Percentiles rank a stretch among this genome's conserved stretches.
Conservation (phyloP, 768 basidiomycete species). For the Macrolepiota fuliginosa region DNA sequence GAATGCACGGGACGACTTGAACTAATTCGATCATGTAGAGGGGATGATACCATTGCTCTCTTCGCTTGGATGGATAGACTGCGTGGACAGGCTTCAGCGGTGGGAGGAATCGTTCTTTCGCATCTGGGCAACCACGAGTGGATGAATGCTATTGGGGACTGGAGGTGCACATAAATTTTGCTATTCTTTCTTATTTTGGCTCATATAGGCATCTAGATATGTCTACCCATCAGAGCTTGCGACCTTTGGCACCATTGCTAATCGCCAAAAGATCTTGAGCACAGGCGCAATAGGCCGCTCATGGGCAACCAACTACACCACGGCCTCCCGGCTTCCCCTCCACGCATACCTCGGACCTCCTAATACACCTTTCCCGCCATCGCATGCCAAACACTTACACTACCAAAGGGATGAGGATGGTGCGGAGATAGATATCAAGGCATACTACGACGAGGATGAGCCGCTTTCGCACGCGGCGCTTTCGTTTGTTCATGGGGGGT, state of each 20-base stretch:
- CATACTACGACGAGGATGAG: constrained; percentile 27
- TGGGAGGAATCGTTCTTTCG: constrained; percentile 72
- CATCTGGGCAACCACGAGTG: constrained; percentile 95
- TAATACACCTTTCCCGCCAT: constrained; percentile 58
- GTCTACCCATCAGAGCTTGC: constrained; percentile 79
- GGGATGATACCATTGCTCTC: constrained; percentile 85
- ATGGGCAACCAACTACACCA: constrained; percentile 86
- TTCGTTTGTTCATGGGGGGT: constrained; percentile 93
- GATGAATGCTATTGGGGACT: constrained; percentile 81
- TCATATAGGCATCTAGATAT: constrained; percentile 49
- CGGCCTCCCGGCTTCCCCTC: constrained; percentile 77
- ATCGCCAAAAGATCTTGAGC: constrained; percentile 71
- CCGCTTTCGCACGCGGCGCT: constrained; percentile 76
- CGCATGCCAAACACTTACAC: constrained; percentile 23
- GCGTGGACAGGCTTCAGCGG: constrained; percentile 65
- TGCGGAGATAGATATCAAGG: constrained; percentile 14
- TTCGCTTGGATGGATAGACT: constrained; percentile 85
- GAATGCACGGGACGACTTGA: background rate
- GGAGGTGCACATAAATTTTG: constrained; percentile 15
- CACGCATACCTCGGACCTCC: constrained; percentile 67
- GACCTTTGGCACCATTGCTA: constrained; percentile 72
- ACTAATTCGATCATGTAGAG: constrained; percentile 39
- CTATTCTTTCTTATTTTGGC: background rate
- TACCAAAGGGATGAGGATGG: constrained; percentile 28
- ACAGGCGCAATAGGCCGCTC: constrained; percentile 75